Evolutionary conservation across 164 flowering plant genomes (phyloP).

Genomic region (Annona cherimola): DNA sequence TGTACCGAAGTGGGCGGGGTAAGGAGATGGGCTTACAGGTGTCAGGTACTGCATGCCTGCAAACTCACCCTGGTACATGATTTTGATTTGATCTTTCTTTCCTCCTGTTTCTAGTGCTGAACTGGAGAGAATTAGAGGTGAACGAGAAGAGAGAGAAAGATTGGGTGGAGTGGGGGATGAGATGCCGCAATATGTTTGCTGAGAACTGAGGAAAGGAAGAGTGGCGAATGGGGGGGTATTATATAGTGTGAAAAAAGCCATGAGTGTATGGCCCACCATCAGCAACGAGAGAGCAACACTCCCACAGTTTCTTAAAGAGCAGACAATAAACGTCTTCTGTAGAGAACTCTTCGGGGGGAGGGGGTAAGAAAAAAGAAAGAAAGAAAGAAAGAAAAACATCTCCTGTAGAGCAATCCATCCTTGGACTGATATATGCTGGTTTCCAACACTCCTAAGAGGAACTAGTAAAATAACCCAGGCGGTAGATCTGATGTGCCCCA

Average conservation of each 20-base stretch:
- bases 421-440: too few species aligned
- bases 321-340: slow-evolving; percentile 15
- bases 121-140: slow-evolving; percentile 1
- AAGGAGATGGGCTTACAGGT: slow-evolving; percentile 22
- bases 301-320: slow-evolving; percentile 28
- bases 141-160: not conserved
- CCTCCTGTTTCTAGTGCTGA: not conserved
- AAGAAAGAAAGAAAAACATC: too few species aligned
- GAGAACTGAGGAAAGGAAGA: slow-evolving; percentile 8
- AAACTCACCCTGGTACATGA: slow-evolving; percentile 35
- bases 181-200: not conserved
- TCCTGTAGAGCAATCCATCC: too few species aligned
- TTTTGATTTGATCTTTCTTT: not conserved
- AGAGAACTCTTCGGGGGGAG: too few species aligned
- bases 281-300: slow-evolving; percentile 20
- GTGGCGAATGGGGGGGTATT: slow-evolving; percentile 19
- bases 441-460: too few species aligned
- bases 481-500: too few species aligned
- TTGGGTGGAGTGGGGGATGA: slow-evolving; percentile 5
- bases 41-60: slow-evolving; percentile 30
- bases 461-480: too few species aligned
- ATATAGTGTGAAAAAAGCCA: slow-evolving; percentile 31
- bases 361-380: too few species aligned
- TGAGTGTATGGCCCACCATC: slow-evolving; percentile 34
- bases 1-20: slow-evolving; percentile 23